phyloP scores from a whole-genome alignment of 371 early-diverging fungal species.

The Dipsacomyces acuminosporus region DNA sequence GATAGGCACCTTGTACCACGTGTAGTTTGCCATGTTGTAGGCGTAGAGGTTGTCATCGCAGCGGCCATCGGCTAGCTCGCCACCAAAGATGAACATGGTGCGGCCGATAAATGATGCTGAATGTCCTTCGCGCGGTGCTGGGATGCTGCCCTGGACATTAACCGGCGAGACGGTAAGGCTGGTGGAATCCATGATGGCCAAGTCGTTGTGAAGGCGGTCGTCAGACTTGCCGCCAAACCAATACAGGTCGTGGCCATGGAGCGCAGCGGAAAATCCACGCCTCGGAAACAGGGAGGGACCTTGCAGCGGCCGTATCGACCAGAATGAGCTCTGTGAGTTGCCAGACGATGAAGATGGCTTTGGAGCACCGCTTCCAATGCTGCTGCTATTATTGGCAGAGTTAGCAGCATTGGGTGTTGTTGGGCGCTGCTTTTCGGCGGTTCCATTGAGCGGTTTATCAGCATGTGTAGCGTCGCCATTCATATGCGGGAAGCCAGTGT shows the following conservation, averaged over 20 bases:
- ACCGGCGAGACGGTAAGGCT: conserved; percentile 29
- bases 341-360: neutral
- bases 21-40: conserved; percentile 46
- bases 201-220: conserved; percentile 36
- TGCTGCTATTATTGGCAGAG: too few species aligned
- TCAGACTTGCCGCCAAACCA: conserved; percentile 48
- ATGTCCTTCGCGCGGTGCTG: conserved; percentile 63
- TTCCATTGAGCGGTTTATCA: too few species aligned
- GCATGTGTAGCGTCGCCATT: too few species aligned
- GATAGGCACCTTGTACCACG: conserved; percentile 51
- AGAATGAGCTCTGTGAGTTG: conserved; percentile 23
- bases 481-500: too few species aligned
- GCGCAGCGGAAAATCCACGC: conserved; percentile 41
- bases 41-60: conserved; percentile 47
- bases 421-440: too few species aligned
- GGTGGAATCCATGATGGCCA: conserved; percentile 32
- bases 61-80: conserved; percentile 55
- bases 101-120: conserved; percentile 65
- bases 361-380: too few species aligned
- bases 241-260: conserved; percentile 31
- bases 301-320: conserved; percentile 24
- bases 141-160: conserved; percentile 57
- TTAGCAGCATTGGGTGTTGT: too few species aligned
- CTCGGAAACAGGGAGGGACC: conserved; percentile 37
- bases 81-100: conserved; percentile 75